Evolutionary conservation across 2,329 filamentous ascomycete genomes (phyloP), one percentile per base, ranked within the genome.

Genomic region (Ceratocystis eucalypticola): DNA sequence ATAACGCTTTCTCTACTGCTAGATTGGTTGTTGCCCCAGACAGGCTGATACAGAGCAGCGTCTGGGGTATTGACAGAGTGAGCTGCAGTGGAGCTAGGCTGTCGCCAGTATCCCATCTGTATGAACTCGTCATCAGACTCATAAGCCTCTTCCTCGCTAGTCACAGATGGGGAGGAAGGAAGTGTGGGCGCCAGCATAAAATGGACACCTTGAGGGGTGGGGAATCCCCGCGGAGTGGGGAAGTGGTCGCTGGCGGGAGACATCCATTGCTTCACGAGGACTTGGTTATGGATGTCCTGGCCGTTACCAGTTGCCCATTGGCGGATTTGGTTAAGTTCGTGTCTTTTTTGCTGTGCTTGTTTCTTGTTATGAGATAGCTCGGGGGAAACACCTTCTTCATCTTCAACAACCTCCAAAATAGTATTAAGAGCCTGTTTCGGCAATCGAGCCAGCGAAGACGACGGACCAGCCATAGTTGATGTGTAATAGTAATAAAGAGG

Each of bases 191-290:
- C 84, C 48, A 84, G 78, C 72, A 87, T 80, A 72, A 85, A 86
- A 74, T 87, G 80, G 70, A 82, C 77, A 68, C 85, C 87, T 71
- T 84, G 80, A n/a, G 87, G 87, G 7, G 87, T 88, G 53, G 87
- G 88, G 72, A 90, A 90, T 72, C 69, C 69, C 25, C 57, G 62
- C 2, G 69, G 69, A n/a, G 69, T 69, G 45, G 84, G 85, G 71
- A 88, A 87, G 73, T 89, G 81, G 71, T 83, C 82, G 73, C 80
- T 83, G 74, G 80, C 75, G 55, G 83, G 83, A 55, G 82, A 83
- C 55, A 84, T 74, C 83, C 82, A 85, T 69, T 81, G 79, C 69
- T 81, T 77, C 69, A 84, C 80, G 72, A 80, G 82, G 67, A 83
- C 75, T 68, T 78, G 75, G 50, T 79, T 67, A 8, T 63, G 65